Percentiles rank a stretch among this genome's conserved stretches.
Evolutionary conservation across 2,329 filamentous ascomycete genomes (phyloP).

Genomic region (Acephala macrosclerotiorum): DNA sequence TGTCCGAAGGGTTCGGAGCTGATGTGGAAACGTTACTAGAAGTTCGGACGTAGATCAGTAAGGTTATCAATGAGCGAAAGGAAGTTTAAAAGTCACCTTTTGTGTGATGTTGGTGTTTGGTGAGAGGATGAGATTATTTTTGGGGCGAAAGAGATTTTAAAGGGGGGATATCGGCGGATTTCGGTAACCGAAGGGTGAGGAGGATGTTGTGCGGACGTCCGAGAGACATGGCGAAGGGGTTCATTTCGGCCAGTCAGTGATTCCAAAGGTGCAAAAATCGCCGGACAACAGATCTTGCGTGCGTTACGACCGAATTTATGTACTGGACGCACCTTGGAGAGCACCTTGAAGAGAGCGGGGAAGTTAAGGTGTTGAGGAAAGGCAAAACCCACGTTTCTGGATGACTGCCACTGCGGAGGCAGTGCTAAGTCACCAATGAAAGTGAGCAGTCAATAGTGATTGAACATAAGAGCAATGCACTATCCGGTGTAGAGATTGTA

Average conservation of each 20-base stretch:
- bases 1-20: slow-evolving; percentile 1
- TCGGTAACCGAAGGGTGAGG: neutral
- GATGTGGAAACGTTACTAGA: neutral
- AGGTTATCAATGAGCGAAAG: neutral
- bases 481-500: too few relatives aligned
- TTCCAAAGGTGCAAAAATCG: neutral
- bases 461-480: too few relatives aligned
- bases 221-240: neutral
- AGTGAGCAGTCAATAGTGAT: too few relatives aligned
- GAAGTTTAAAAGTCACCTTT: neutral
- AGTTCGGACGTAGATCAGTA: neutral
- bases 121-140: slow-evolving; percentile 8
- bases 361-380: too few relatives aligned
- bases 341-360: neutral
- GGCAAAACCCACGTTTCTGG: too few relatives aligned
- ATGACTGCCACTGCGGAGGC: too few relatives aligned
- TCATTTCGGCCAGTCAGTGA: neutral
- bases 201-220: neutral
- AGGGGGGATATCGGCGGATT: neutral
- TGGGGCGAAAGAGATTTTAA: neutral
- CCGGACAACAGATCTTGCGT: neutral
- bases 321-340: neutral
- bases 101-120: neutral
- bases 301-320: neutral
- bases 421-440: too few relatives aligned